A percentile compares a stretch with the other conserved stretches of the same genome.
Conservation (phyloP, 2,329 filamentous ascomycete species). For the Aspergillus quadrilineatus region DNA sequence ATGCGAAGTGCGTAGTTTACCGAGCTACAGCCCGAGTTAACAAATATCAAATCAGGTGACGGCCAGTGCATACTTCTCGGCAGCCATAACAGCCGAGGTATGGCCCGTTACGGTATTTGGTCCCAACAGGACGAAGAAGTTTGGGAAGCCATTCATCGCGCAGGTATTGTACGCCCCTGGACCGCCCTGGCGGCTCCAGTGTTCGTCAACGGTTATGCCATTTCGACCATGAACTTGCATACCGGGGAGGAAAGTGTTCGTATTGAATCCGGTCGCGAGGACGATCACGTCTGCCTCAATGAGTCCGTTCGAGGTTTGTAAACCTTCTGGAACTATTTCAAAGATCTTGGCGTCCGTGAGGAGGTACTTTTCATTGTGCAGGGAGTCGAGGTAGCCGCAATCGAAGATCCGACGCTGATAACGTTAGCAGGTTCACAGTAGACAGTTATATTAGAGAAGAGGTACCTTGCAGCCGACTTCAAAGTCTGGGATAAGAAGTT, state of each 20-base stretch:
- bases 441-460: not conserved
- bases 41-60: not conserved
- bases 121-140: conserved; percentile 5
- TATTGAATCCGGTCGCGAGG: conserved; percentile 10
- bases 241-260: not conserved
- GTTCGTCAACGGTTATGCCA: conserved; percentile 1
- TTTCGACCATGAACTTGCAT: conserved; percentile 3
- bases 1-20: conserved; percentile 60
- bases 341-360: conserved; percentile 52
- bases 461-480: conserved; percentile 16
- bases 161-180: conserved; percentile 9
- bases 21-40: conserved; percentile 31
- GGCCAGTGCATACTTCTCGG: conserved; percentile 51
- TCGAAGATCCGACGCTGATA: conserved; percentile 15
- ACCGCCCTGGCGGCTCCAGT: conserved; percentile 26
- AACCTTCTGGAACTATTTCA: conserved; percentile 48
- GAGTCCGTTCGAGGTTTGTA: conserved; percentile 17
- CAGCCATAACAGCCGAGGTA: conserved; percentile 57
- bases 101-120: conserved; percentile 28
- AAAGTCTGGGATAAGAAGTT: conserved; percentile 15
- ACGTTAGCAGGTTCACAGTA: not conserved
- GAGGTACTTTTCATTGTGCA: conserved; percentile 33
- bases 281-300: conserved; percentile 11
- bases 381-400: conserved; percentile 5
- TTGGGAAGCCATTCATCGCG: conserved; percentile 3